These are phyloP conservation scores for Trichoderma sp. DNA, from an alignment of 2,329 filamentous ascomycete genomes.

Conservation along the genomic window DNA sequence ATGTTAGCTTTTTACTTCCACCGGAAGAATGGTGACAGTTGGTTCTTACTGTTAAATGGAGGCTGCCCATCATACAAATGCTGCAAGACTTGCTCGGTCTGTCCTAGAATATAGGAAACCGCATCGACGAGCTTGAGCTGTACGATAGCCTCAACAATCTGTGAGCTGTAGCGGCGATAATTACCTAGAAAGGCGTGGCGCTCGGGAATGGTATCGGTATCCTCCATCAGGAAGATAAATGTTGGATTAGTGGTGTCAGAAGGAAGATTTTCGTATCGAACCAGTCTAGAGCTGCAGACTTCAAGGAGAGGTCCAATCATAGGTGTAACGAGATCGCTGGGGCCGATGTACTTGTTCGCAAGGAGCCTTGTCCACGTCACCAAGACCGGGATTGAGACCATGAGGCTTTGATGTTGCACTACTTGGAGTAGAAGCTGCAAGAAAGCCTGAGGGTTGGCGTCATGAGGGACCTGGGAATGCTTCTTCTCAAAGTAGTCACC, in stretches of 20 bases:
- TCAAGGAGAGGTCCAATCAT: constrained; percentile 79
- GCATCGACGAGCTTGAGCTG: constrained; percentile 81
- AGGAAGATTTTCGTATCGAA: constrained; percentile 86
- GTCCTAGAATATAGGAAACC: constrained; percentile 81
- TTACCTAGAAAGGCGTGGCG: constrained; percentile 94
- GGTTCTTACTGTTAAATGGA: constrained; percentile 64
- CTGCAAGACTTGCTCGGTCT: constrained; percentile 73
- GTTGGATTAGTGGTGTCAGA: constrained; percentile 81
- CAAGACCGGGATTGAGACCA: constrained; percentile 90
- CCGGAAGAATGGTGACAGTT: not conserved
- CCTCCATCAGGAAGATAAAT: constrained; percentile 81
- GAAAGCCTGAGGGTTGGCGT: constrained; percentile 71
- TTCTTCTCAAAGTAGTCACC: constrained; percentile 84
- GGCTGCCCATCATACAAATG: constrained; percentile 74
- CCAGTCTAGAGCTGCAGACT: constrained; percentile 78
- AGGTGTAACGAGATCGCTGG: constrained; percentile 61
- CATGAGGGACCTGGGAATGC: constrained; percentile 65
- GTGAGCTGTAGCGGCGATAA: constrained; percentile 86
- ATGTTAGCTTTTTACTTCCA: constrained; percentile 25
- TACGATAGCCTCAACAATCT: constrained; percentile 86
- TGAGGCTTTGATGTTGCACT: constrained; percentile 81
- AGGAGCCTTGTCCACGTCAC: constrained; percentile 88
- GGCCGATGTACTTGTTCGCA: constrained; percentile 68
- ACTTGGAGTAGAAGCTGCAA: constrained; percentile 79
- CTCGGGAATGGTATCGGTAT: constrained; percentile 93